Evolutionary conservation across 257 asterid species (phyloP).

Genomic region (Nicotiana obtusifolia): DNA sequence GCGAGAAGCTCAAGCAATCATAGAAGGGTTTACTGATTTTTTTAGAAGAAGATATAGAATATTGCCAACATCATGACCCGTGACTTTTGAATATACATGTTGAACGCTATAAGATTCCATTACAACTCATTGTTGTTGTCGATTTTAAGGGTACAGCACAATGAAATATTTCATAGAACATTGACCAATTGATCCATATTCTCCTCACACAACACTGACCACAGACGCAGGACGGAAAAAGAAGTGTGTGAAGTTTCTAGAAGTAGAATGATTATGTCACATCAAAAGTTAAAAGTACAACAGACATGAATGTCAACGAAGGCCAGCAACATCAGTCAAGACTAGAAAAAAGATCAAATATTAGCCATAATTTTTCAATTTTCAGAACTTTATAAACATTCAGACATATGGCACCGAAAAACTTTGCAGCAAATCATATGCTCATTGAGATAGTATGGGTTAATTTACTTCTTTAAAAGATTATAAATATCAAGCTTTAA

Average conservation of each 20-base stretch:
- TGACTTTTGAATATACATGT: neutral
- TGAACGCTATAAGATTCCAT: neutral
- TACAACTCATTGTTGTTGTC: neutral
- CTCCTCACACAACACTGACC: neutral
- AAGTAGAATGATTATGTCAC: neutral
- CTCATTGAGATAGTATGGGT: neutral
- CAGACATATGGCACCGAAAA: neutral
- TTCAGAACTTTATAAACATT: neutral
- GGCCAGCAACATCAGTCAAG: neutral
- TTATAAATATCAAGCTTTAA: neutral
- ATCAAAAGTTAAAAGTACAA: neutral
- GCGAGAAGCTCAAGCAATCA: conserved; percentile 3
- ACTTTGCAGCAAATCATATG: neutral
- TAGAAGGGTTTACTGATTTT: neutral
- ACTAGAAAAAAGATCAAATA: neutral
- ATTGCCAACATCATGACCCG: neutral
- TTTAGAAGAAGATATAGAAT: neutral
- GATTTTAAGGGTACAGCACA: neutral
- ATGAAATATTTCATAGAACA: neutral
- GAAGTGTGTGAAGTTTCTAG: neutral
- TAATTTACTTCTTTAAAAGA: neutral
- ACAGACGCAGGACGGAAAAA: neutral
- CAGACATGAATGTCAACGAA: neutral
- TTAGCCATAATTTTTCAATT: neutral
- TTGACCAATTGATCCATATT: neutral